Percentiles rank a stretch among this genome's conserved stretches.
Evolutionary conservation across 768 basidiomycete genomes (phyloP).

Genomic region (Naganishia onofrii): DNA sequence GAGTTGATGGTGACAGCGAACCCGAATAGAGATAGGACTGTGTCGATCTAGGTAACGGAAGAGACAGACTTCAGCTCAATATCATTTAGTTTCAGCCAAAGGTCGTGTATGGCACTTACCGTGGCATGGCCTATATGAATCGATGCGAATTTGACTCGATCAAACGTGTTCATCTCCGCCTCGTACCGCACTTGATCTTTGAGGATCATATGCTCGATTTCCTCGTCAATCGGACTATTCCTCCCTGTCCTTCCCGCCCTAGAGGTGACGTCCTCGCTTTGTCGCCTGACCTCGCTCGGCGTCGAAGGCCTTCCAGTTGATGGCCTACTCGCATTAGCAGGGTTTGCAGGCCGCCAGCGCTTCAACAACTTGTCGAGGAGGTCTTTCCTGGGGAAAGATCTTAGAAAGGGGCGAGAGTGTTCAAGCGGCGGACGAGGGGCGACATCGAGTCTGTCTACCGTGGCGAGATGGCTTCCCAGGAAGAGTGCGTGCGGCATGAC

Average conservation of each 20-base stretch:
- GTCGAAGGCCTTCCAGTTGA: neutral
- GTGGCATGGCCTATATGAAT: slow-evolving; percentile 50
- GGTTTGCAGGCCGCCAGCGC: neutral
- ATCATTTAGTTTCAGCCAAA: neutral
- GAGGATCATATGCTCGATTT: slow-evolving; percentile 25
- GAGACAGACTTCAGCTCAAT: neutral
- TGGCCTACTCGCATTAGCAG: neutral
- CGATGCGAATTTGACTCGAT: slow-evolving; percentile 48
- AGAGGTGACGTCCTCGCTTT: neutral
- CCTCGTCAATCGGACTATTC: slow-evolving; percentile 31
- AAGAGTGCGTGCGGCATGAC: slow-evolving; percentile 94
- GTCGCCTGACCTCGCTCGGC: neutral
- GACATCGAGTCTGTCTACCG: slow-evolving; percentile 66
- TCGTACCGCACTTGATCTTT: slow-evolving; percentile 39
- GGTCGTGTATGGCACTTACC: slow-evolving; percentile 34
- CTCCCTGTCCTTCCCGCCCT: neutral
- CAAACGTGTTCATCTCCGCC: slow-evolving; percentile 42
- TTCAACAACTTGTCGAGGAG: neutral
- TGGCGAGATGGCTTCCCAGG: slow-evolving; percentile 69
- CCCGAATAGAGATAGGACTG: slow-evolving; percentile 65
- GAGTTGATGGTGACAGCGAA: slow-evolving; percentile 88
- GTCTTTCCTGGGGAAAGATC: neutral
- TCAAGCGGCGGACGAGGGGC: slow-evolving; percentile 3
- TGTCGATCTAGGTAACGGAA: slow-evolving; percentile 55
- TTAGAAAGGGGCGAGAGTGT: neutral